These are phyloP conservation scores for Phytophthora palmivora DNA, from an alignment of 352 stramenopile species.

Conservation along the genomic window DNA sequence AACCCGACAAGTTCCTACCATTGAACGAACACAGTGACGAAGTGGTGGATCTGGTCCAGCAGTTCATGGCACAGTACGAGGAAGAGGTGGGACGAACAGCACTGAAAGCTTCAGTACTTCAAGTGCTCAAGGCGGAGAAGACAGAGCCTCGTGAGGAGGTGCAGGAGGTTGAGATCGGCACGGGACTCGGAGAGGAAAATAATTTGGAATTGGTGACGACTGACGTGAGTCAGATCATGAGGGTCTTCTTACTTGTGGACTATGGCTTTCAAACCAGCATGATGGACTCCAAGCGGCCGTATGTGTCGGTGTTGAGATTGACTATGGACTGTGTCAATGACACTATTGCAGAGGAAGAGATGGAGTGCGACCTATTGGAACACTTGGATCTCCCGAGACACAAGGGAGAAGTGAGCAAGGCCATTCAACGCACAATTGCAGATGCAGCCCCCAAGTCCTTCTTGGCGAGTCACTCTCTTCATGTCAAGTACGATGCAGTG, in stretches of 20 bases:
- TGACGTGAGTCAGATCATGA: conserved; percentile 50
- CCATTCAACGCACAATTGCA: conserved; percentile 56
- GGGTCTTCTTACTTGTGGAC: conserved; percentile 60
- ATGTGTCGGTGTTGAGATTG: conserved; percentile 62
- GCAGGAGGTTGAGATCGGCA: conserved; percentile 48
- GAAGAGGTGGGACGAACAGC: conserved; percentile 52
- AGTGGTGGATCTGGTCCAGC: conserved; percentile 45
- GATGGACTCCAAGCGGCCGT: conserved; percentile 55
- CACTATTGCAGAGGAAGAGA: conserved; percentile 22
- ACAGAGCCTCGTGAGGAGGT: conserved; percentile 47
- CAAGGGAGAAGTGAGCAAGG: conserved; percentile 50
- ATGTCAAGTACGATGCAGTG: conserved; percentile 58
- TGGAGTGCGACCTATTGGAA: conserved; percentile 64
- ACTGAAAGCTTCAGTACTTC: conserved; percentile 49
- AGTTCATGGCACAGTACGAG: conserved; percentile 65
- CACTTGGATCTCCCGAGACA: conserved; percentile 58
- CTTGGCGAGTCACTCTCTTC: conserved; percentile 48
- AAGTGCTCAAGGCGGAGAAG: conserved; percentile 61
- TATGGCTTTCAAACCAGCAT: conserved; percentile 70
- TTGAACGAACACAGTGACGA: conserved; percentile 29
- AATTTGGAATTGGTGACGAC: conserved; percentile 50
- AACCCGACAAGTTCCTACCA: conserved; percentile 30
- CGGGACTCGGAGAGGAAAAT: conserved; percentile 34
- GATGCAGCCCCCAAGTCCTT: conserved; percentile 42
- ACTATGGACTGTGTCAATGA: conserved; percentile 67